Evolutionary conservation across 768 basidiomycete genomes (phyloP), one percentile per base, ranked within the genome.

Genomic region (Phylloporus rhodoxanthus): DNA sequence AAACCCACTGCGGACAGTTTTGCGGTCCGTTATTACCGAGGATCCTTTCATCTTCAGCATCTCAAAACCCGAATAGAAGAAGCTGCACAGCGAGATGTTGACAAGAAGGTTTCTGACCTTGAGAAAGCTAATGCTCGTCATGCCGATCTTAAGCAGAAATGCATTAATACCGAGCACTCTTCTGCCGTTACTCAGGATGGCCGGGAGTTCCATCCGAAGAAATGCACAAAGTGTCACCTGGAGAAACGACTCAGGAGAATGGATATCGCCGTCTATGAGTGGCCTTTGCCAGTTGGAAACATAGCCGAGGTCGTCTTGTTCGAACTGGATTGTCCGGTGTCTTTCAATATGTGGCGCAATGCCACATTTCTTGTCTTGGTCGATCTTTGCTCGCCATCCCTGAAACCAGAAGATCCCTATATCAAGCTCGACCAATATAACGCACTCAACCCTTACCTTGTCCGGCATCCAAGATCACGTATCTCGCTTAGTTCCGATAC

Each of bases 291-390:
- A 0, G 26, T 44, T 1, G 38, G 54, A 10, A 19, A 15, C 5
- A 11, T 57, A 4, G 65, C 66, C 0, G 58, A 69, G 44, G 56
- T 56, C 0, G 63, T 70, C 14, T 57, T 77, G 1, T 79, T 79
- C 44, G 75, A 79, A 50, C 51, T 77, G 2, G 49, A 55, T 9
- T 68, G 68, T 44, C 78, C 78, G 4, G 26, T 60, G 7, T 50
- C 61, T 8, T 75, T 78, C 53, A 57, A 64, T 5, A 62, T 71
- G 46, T 79, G 78, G 78, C 68, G 78, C 43, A 62, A 58, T 1
- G 59, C 63, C 26, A 77, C 76, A 5, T 71, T 68, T 43, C 55
- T 56, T 37, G 55, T 78, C 30, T 52, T 76, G 20, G 53, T 68
- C 17, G 69, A 74, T 30, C 43, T 75, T 11, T 70, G 70, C 54